These are phyloP conservation scores for Babesia ovata DNA, from an alignment of 169 alveolate species.

Conservation along the genomic window DNA sequence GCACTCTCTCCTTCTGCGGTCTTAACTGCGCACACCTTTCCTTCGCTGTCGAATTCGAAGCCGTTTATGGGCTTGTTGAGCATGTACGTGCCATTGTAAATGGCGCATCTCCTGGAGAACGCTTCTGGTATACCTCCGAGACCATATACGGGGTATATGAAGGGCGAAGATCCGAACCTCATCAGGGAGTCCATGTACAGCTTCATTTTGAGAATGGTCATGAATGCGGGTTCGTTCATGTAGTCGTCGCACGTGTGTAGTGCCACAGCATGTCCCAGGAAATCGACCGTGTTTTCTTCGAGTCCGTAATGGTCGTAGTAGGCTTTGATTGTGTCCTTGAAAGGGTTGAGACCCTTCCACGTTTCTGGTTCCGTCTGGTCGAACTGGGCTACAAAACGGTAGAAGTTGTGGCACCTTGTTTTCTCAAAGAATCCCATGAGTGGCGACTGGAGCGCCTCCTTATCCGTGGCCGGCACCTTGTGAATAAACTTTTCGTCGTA, in stretches of 20 bases:
- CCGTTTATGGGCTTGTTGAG: conserved; percentile 90
- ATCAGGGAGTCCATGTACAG: conserved; percentile 92
- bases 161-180: conserved; percentile 96
- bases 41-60: conserved; percentile 87
- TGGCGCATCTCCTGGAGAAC: conserved; percentile 93
- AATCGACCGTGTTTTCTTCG: conserved; percentile 95
- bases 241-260: conserved; percentile 92
- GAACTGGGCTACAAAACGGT: conserved; percentile 88
- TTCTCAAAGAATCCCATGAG: conserved; percentile 96
- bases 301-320: conserved; percentile 89
- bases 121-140: conserved; percentile 98
- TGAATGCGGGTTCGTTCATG: conserved; percentile 87
- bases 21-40: conserved; percentile 90
- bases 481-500: conserved; percentile 91
- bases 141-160: conserved; percentile 97
- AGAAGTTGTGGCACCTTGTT: conserved; percentile 94
- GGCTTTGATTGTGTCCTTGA: conserved; percentile 84
- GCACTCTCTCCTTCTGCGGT: conserved; percentile 90
- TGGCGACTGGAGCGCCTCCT: conserved; percentile 95
- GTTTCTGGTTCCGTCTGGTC: conserved; percentile 86
- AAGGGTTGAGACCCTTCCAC: conserved; percentile 88
- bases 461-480: conserved; percentile 98
- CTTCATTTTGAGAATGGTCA: conserved; percentile 90
- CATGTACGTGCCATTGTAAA: conserved; percentile 97
- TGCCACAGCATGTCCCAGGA: conserved; percentile 98